Base-by-base conservation (phyloP, 345 rosid species). In the Eucalyptus victrix region DNA sequence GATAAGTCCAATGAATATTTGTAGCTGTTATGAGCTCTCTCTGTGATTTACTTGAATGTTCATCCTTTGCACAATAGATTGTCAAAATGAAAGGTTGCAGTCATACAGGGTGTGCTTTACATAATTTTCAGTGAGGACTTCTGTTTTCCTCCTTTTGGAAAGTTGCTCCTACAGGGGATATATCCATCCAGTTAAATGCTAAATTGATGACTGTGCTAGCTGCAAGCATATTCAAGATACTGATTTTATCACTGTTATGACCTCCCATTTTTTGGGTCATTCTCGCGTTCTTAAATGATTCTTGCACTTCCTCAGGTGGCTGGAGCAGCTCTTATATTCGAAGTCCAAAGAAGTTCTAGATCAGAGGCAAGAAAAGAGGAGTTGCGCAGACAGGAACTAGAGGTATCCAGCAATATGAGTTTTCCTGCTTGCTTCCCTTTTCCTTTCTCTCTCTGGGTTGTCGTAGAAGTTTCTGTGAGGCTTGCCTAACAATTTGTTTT, bases 321-420 rank as follows among this genome's bases (percentile, higher is more conserved):
- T 51, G 99, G 96, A 86, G 96, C 91, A 53, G 98, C 96, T 81
- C 92, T 97, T 40, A 92, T 96, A 87, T 95, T 93, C 56, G 97
- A 96, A 92, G 97, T 95, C 89, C 98, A 96, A 89, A 94, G 99
- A 95, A 97, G 93, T 91, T 91, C 98, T 45, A 91, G 95, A 93
- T 94, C 97, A 44, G 99, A 97, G 93, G 98, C 96, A 30, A 92
- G 94, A 92, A 97, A 96, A 89, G 98, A 96, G 94, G 97, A 95
- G 88, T 88, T 90, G 88, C 94, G 94, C 80, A 96, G 88, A 87
- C 94, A 91, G 90, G 96, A 94, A 90, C 87, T 96, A 67, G 93
- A 91, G 92, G 98, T 95, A 90, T 40, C 85, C 85, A 40, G 44
- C 28, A 21, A 40, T 40, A 76, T 12, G 17, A 69, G 47, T 37